A percentile compares a stretch with the other conserved stretches of the same genome.
These are phyloP conservation scores for Pythium biforme DNA, from an alignment of 352 stramenopile genomes.

Conservation along the genomic window DNA sequence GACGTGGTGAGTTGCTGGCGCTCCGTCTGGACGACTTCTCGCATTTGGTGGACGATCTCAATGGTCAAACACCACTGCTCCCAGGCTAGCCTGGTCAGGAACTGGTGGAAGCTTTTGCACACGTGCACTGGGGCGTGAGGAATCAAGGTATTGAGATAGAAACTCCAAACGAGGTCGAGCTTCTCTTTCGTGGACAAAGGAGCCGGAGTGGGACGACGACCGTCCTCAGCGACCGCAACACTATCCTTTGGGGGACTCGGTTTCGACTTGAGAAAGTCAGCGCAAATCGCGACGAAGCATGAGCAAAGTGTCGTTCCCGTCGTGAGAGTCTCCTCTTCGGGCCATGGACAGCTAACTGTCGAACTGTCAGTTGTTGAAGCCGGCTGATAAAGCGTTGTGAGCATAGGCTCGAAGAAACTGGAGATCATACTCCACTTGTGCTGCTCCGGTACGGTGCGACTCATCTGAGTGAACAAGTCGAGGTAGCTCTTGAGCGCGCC, in stretches of 20 bases:
- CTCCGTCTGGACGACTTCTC: constrained; percentile 64
- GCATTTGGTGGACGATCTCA: constrained; percentile 84
- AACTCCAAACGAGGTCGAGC: constrained; percentile 78
- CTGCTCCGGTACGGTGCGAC: constrained; percentile 49
- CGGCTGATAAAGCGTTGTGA: constrained; percentile 80
- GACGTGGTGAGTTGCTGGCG: constrained; percentile 40
- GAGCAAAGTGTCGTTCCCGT: constrained; percentile 77
- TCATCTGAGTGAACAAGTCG: constrained; percentile 75
- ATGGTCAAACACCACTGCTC: constrained; percentile 82
- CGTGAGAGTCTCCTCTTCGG: constrained; percentile 65
- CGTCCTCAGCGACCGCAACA: neutral
- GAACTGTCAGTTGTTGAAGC: constrained; percentile 68
- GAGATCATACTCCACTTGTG: constrained; percentile 72
- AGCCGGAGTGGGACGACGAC: neutral
- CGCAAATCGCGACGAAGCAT: constrained; percentile 75
- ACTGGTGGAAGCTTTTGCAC: constrained; percentile 81
- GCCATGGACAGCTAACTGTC: constrained; percentile 65
- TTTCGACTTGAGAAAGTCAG: constrained; percentile 60
- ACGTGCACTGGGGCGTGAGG: constrained; percentile 72
- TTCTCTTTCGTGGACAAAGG: constrained; percentile 35
- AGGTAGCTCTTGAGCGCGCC: constrained; percentile 76
- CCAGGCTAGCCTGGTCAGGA: constrained; percentile 77
- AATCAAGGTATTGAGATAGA: constrained; percentile 73
- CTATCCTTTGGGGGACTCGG: neutral
- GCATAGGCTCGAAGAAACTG: constrained; percentile 73